Evolutionary conservation across 2,329 filamentous ascomycete species (phyloP), one percentile per base, ranked within the genome.

Genomic region (Aspergillus felis): DNA sequence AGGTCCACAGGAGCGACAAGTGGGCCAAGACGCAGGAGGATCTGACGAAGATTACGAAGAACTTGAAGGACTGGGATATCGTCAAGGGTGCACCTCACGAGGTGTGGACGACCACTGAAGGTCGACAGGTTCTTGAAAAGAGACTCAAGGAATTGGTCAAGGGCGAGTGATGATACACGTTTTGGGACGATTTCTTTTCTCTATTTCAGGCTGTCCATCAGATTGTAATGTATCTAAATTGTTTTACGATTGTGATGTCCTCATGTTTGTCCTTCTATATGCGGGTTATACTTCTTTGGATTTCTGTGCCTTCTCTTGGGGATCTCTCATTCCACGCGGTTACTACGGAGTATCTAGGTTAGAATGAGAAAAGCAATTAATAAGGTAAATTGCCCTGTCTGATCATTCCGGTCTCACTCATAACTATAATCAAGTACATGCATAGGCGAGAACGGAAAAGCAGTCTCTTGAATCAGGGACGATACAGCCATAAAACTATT

Each of bases 11-110:
- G 51, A 87, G 90, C 70, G 77, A 79, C 50, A 81, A 84, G 56
- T 99, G 94, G 94, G 87, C 89, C 71, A 78, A 83, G 62, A 92
- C 91, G 73, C 94, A 99, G 78, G 82, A 90, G 65, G 92, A 96
- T 68, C 76, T 97, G 60, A 92, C 87, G 7, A 85, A 83, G 58
- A 79, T 97, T 64, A 97, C 93, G 0, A 82, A 87, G 53, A 91
- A 92, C 50, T 77, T 97, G 53, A 74, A 89, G 57, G 80, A 83
- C 42, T 99, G 93, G 92, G 91, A 96, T 72, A 84, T 96, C 53
- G 91, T 97, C 10, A 85, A 89, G 57, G 84, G 87, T 61, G 92
- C 92, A 3, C 90, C 92, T 4, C 91, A 96, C 72, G 84, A 92
- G 71, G 88, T 97, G 0, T 99, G 94, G 94, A 78, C 78, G 65